Evolutionary conservation across 108 stramenopile genomes (phyloP).

Genomic region (Pseudonitzschia pungens): DNA sequence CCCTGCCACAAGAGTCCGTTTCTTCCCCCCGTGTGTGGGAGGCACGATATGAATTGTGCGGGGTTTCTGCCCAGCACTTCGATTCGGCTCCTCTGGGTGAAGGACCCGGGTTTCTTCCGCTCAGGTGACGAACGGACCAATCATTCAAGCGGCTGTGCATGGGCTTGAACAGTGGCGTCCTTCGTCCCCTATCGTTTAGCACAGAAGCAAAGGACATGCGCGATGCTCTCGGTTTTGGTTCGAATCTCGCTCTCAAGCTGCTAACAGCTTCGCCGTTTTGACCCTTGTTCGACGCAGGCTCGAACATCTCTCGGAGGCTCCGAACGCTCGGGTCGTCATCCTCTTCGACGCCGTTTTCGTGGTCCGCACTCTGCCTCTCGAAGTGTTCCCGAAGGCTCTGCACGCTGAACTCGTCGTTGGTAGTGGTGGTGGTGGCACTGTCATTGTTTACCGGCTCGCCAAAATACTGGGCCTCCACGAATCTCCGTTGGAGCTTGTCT

Average conservation of each 20-base stretch:
- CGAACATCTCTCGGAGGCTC: conserved; percentile 25
- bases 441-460: neutral
- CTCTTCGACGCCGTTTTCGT: conserved; percentile 1
- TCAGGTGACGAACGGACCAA: too few relatives aligned
- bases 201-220: neutral
- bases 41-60: too few relatives aligned
- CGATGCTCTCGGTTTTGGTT: conserved; percentile 8
- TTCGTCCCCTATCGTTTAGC: too few relatives aligned
- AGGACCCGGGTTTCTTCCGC: too few relatives aligned
- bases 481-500: conserved; percentile 3
- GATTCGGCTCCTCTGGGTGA: too few relatives aligned
- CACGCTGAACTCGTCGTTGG: conserved; percentile 27
- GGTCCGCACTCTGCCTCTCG: conserved; percentile 6
- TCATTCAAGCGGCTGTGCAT: too few relatives aligned
- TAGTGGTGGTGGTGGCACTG: neutral
- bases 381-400: conserved; percentile 27
- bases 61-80: too few relatives aligned
- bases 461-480: conserved; percentile 28
- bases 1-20: too few relatives aligned
- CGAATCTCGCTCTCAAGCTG: conserved; percentile 26
- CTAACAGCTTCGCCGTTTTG: conserved; percentile 19
- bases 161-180: too few relatives aligned
- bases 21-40: too few relatives aligned
- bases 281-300: conserved; percentile 18
- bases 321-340: conserved; percentile 37